Conservation (phyloP, 176 grass and related monocot genomes). For the Calamus simplicifolius region DNA sequence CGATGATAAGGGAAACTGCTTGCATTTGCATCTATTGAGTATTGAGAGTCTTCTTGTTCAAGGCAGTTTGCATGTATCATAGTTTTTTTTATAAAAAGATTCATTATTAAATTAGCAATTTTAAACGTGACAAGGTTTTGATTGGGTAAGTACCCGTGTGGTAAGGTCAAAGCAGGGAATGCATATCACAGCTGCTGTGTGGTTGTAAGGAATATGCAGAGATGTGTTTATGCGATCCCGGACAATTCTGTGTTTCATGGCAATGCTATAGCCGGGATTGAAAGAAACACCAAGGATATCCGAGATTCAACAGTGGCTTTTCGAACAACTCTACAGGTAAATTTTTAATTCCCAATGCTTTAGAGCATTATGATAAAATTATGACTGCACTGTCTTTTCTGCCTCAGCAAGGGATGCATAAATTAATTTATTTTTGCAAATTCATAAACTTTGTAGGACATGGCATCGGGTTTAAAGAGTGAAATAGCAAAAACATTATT, state of each 20-base stretch:
- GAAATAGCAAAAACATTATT: slow-evolving; percentile 79
- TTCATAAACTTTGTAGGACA: slow-evolving; percentile 38
- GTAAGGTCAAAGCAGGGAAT: slow-evolving; percentile 64
- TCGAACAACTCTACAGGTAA: slow-evolving; percentile 70
- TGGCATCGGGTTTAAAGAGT: slow-evolving; percentile 70
- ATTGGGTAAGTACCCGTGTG: too few relatives aligned
- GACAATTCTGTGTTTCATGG: slow-evolving; percentile 57
- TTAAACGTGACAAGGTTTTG: too few relatives aligned
- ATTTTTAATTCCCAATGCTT: slow-evolving; percentile 7
- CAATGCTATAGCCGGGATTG: slow-evolving; percentile 34
- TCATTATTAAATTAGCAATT: too few relatives aligned
- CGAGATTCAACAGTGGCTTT: slow-evolving; percentile 38
- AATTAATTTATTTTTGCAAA: too few relatives aligned
- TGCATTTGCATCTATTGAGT: too few relatives aligned
- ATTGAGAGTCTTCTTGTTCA: too few relatives aligned
- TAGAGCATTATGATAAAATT: too few relatives aligned
- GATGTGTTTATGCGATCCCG: slow-evolving; percentile 95
- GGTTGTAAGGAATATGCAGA: slow-evolving; percentile 85
- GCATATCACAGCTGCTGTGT: slow-evolving; percentile 75
- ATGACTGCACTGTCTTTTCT: too few relatives aligned
- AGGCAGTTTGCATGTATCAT: too few relatives aligned
- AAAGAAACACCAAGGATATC: slow-evolving; percentile 32
- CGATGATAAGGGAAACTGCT: too few relatives aligned
- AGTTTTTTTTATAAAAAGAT: too few relatives aligned
- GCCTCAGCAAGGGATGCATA: too few relatives aligned